A percentile compares a stretch with the other conserved stretches of the same genome.
These are phyloP conservation scores for Aspergillus sp. DNA, from an alignment of 2,329 filamentous ascomycete species.

Conservation along the genomic window DNA sequence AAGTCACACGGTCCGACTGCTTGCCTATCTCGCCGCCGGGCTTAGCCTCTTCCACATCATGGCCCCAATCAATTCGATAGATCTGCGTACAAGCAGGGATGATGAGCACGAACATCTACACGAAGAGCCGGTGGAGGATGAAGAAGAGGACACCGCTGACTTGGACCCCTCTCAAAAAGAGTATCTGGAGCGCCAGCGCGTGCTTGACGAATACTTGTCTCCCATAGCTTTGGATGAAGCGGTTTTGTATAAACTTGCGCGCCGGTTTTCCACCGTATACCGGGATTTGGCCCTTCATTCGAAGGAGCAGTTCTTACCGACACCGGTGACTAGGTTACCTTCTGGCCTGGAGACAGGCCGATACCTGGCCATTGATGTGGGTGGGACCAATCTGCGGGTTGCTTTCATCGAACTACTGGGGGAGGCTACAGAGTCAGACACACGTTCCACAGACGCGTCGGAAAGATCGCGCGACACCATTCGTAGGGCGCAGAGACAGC, in stretches of 20 bases:
- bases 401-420: slow-evolving; percentile 57
- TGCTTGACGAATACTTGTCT: slow-evolving; percentile 43
- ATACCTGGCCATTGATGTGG: slow-evolving; percentile 60
- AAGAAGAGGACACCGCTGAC: slow-evolving; percentile 39
- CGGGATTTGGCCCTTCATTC: slow-evolving; percentile 47
- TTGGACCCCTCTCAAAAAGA: slow-evolving; percentile 32
- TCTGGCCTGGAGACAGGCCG: slow-evolving; percentile 56
- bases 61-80: slow-evolving; percentile 27
- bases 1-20: slow-evolving; percentile 14
- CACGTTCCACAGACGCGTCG: slow-evolving; percentile 32
- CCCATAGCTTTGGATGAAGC: slow-evolving; percentile 46
- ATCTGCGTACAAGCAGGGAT: slow-evolving; percentile 27
- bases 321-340: slow-evolving; percentile 49
- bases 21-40: slow-evolving; percentile 3
- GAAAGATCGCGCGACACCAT: slow-evolving; percentile 47
- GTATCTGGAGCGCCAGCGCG: slow-evolving; percentile 34
- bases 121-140: slow-evolving; percentile 34
- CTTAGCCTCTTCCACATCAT: slow-evolving; percentile 19
- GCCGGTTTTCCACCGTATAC: slow-evolving; percentile 49
- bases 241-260: slow-evolving; percentile 47
- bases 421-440: slow-evolving; percentile 42
- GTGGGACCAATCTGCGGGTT: slow-evolving; percentile 58
- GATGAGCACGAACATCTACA: slow-evolving; percentile 32
- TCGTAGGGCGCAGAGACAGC: slow-evolving; percentile 50
- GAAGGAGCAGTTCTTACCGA: slow-evolving; percentile 51